phyloP scores from a whole-genome alignment of 257 asterid genomes.

The Sherardia arvensis region DNA sequence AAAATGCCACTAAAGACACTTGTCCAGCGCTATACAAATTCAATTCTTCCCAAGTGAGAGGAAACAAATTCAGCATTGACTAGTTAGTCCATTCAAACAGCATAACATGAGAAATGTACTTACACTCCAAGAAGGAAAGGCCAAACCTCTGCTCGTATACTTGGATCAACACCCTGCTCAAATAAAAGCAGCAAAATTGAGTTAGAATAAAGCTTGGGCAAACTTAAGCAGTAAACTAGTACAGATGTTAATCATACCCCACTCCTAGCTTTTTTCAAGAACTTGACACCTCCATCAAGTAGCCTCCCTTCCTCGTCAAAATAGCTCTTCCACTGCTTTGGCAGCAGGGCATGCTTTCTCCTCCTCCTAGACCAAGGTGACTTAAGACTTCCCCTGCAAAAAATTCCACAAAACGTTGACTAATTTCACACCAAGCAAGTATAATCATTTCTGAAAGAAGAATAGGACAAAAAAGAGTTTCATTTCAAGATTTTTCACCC shows the following conservation, averaged over 20 bases:
- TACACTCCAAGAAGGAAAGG: conserved; percentile 91
- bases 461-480: no score
- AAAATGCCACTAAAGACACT: not conserved
- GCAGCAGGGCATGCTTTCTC: conserved; percentile 63
- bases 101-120: conserved; percentile 12
- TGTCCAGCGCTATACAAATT: not conserved
- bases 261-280: conserved; percentile 77
- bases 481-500: no score
- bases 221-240: no score
- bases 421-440: conserved; percentile 7
- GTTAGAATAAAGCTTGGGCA: not conserved
- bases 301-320: conserved; percentile 66
- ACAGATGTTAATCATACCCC: conserved; percentile 36
- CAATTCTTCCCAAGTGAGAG: no score
- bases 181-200: conserved; percentile 6
- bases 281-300: conserved; percentile 75
- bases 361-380: conserved; percentile 91
- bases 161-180: conserved; percentile 87
- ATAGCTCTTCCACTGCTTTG: conserved; percentile 62
- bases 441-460: conserved; percentile 8
- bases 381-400: conserved; percentile 58
- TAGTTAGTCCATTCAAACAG: not conserved
- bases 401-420: conserved; percentile 12
- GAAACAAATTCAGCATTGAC: no score
- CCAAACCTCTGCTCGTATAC: conserved; percentile 86